Percentiles rank a stretch among this genome's conserved stretches.
Conservation (phyloP, 306 rosid genomes). For the Canavalia gladiata region DNA sequence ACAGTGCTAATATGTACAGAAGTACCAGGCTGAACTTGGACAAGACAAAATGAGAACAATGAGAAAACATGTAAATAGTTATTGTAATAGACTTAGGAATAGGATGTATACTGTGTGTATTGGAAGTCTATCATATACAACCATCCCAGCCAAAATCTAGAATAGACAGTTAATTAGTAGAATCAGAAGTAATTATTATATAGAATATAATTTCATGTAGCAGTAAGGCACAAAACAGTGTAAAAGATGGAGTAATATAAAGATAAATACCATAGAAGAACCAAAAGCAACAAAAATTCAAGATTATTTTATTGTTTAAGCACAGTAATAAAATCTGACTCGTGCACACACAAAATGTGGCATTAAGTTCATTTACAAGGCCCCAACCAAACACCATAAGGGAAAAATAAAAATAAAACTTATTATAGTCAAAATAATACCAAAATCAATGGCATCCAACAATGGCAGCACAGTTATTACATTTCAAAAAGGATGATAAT, state of each 20-base stretch:
- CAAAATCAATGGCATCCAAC: neutral
- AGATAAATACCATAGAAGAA: constrained; percentile 18
- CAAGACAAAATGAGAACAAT: constrained; percentile 45
- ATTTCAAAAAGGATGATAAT: neutral
- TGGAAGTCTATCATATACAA: constrained; percentile 43
- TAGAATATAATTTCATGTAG: constrained; percentile 6
- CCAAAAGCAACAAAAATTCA: constrained; percentile 30
- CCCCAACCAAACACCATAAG: neutral
- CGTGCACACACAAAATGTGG: neutral
- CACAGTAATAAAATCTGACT: neutral
- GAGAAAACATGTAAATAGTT: constrained; percentile 16
- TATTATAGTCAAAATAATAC: too few relatives aligned
- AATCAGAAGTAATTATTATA: constrained; percentile 23
- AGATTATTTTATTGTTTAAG: neutral
- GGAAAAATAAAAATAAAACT: neutral
- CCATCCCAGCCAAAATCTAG: constrained; percentile 54
- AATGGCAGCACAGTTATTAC: neutral
- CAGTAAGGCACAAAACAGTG: constrained; percentile 18
- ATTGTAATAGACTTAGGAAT: constrained; percentile 33
- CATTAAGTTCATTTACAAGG: neutral
- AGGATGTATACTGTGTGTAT: constrained; percentile 25
- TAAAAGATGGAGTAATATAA: constrained; percentile 13
- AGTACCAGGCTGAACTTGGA: constrained; percentile 62
- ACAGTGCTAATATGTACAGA: constrained; percentile 53
- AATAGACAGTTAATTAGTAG: constrained; percentile 46